phyloP scores from a whole-genome alignment of 345 rosid genomes.

The Syzygium jambos region DNA sequence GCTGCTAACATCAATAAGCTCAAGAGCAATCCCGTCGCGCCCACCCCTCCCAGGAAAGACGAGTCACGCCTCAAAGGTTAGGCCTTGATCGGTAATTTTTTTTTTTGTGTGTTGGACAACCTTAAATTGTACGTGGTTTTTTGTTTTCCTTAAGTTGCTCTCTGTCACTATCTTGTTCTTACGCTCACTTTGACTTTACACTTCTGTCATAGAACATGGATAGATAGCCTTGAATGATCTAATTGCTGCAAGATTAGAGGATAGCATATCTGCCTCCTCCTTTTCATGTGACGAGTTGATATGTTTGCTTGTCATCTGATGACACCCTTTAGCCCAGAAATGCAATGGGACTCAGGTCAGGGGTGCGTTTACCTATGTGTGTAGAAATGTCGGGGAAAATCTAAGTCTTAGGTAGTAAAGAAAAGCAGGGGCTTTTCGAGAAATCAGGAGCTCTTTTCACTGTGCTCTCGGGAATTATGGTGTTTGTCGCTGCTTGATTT shows the following conservation, averaged over 20 bases:
- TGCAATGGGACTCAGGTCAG: background rate
- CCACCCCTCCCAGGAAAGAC: conserved; percentile 17
- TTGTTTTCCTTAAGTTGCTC: background rate
- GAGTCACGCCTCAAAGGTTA: conserved; percentile 24
- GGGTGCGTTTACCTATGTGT: background rate
- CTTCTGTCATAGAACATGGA: background rate
- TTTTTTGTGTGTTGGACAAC: background rate
- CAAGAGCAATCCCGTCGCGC: conserved; percentile 33
- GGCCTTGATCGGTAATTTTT: background rate
- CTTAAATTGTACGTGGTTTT: background rate
- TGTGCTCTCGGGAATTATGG: background rate
- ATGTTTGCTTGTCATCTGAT: background rate
- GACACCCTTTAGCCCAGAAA: background rate
- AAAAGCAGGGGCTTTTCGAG: background rate
- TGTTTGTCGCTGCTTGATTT: background rate
- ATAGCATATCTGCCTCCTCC: background rate
- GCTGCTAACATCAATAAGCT: conserved; percentile 55
- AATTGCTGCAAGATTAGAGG: background rate
- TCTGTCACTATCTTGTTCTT: background rate
- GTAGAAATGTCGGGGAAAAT: background rate
- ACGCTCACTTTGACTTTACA: background rate
- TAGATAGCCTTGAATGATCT: background rate
- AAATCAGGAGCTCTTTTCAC: background rate
- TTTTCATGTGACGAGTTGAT: background rate
- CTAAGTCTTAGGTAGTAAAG: background rate